Base-by-base conservation (phyloP, 306 rosid species). In the Vigna unguiculata region DNA sequence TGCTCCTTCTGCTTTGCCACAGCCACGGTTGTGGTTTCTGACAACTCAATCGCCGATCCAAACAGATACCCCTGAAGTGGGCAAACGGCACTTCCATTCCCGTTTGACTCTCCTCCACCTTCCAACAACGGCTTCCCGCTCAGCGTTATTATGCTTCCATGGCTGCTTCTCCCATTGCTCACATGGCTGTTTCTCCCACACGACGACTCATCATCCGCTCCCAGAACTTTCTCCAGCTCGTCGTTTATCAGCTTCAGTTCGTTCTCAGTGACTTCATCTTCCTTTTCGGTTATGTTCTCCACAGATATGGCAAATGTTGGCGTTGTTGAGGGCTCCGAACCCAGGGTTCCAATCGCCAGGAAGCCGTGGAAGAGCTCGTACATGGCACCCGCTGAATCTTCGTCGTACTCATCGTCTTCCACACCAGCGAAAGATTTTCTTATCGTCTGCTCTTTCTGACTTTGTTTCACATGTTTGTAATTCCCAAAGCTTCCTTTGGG, bases 291-390 rank as follows among this genome's bases (percentile, higher is more conserved):
- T 72, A 93, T 89, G 30, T 93, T 89, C 76, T 87, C 91, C 1
- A 90, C 81, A 4, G 90, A 93, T 60, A 88, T 85, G 21, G 87
- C 83, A 73, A 93, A 88, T 77, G 83, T 86, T 65, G 98, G 98
- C 40, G 96, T 93, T 36, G 91, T 84, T 47, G 90, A 86, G 45
- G 93, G 90, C 15, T 88, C 93, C n/a, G 88, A 80, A 63, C 97
- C 97, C 24, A 93, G 89, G 62, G 98, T 93, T 54, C 98, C 98
- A 20, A 93, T 91, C 13, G 98, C 95, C 25, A 93, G 93, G 75
- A 93, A 93, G 36, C 98, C 97, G 13, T 91, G 91, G 82, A 90
- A 92, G 82, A 88, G 88, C 73, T 90, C 93, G 72, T 88, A 86
- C 60, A 87, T 82, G 19, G 65, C 86, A 41, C 75, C 85, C 0